These are phyloP conservation scores for Tetracladium maxilliforme DNA, from an alignment of 2,329 filamentous ascomycete species.

Conservation along the genomic window DNA sequence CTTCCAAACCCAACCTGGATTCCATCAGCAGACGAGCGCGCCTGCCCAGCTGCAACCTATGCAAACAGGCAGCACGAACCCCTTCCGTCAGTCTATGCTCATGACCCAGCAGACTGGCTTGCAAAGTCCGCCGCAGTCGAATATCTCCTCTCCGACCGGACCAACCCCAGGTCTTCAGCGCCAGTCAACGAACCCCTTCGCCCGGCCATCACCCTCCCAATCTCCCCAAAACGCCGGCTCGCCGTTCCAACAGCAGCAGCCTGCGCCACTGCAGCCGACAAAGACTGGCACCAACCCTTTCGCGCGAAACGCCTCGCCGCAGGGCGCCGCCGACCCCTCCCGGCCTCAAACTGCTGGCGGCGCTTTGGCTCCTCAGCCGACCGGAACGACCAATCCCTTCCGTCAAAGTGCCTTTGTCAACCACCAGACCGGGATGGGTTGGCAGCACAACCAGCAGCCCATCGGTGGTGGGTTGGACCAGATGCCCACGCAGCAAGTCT, in stretches of 20 bases:
- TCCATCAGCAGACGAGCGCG: constrained; percentile 23
- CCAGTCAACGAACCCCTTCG: constrained; percentile 78
- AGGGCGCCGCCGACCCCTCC: constrained; percentile 6
- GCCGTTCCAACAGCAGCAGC: constrained; percentile 15
- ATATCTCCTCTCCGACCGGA: too few relatives aligned
- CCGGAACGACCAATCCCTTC: constrained; percentile 89
- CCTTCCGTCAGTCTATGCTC: constrained; percentile 87
- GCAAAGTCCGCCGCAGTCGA: constrained; percentile 18
- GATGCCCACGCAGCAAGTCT: constrained; percentile 67
- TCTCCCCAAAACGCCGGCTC: constrained; percentile 13
- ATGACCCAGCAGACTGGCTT: constrained; percentile 34
- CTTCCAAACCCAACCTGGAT: constrained; percentile 26
- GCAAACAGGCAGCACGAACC: constrained; percentile 60
- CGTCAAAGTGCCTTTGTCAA: constrained; percentile 83
- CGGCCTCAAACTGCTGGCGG: constrained; percentile 16
- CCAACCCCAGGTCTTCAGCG: constrained; percentile 31
- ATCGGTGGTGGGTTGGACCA: constrained; percentile 74
- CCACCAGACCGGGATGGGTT: constrained; percentile 73
- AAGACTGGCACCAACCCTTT: constrained; percentile 63
- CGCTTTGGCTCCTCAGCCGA: constrained; percentile 57
- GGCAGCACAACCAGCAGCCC: constrained; percentile 66
- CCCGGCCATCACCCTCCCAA: constrained; percentile 20
- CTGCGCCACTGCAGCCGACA: constrained; percentile 32
- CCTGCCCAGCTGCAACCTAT: constrained; percentile 11
- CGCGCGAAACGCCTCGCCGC: constrained; percentile 30